Evolutionary conservation across 768 basidiomycete species (phyloP).

Genomic region (Tylopilus sp.): DNA sequence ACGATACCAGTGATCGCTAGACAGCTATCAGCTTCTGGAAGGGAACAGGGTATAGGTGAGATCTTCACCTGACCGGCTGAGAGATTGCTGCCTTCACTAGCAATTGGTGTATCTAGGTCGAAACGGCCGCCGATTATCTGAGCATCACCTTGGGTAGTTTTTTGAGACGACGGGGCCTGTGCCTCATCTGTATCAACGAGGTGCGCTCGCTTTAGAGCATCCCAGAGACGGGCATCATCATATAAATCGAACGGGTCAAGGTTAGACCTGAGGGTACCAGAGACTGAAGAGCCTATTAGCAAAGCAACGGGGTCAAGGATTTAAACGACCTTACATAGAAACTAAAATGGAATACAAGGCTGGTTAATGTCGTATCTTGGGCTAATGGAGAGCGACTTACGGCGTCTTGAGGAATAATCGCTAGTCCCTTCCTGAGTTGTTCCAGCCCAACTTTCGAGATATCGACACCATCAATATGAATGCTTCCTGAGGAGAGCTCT

Average conservation of each 20-base stretch:
- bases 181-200: conserved; percentile 56
- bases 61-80: conserved; percentile 54
- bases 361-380: not conserved
- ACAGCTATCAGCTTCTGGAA: conserved; percentile 32
- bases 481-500: conserved; percentile 71
- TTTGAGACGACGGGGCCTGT: conserved; percentile 26
- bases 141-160: conserved; percentile 36
- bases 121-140: conserved; percentile 51
- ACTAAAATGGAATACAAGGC: conserved; percentile 17
- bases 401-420: conserved; percentile 82
- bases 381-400: conserved; percentile 6
- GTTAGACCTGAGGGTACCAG: conserved; percentile 80
- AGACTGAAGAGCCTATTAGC: conserved; percentile 41
- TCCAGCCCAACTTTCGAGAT: conserved; percentile 76
- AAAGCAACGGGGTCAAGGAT: conserved; percentile 2
- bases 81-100: conserved; percentile 83
- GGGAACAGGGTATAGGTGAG: not conserved
- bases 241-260: conserved; percentile 85
- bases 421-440: conserved; percentile 63
- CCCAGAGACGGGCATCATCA: conserved; percentile 81
- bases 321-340: conserved; percentile 35
- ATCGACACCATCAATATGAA: conserved; percentile 80
- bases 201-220: conserved; percentile 82
- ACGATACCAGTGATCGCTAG: conserved; percentile 77
- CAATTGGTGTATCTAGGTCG: conserved; percentile 77